Conservation (phyloP, 768 basidiomycete genomes). For the Phlegmacium glaucopus region DNA sequence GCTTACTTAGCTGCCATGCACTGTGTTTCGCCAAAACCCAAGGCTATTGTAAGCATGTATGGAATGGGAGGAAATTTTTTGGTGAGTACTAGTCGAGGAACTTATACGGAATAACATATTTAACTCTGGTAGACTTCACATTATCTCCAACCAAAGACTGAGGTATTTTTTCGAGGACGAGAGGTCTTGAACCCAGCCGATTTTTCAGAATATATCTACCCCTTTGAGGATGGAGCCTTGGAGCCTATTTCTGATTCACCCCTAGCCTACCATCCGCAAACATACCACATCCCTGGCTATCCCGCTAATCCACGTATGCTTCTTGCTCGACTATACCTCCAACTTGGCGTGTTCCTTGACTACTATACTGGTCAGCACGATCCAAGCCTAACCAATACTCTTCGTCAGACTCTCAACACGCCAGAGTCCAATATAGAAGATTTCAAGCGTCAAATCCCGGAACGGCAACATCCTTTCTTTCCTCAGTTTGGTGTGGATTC, state of each 20-base stretch:
- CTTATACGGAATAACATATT: background rate
- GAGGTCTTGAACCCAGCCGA: slow-evolving; percentile 49
- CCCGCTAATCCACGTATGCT: slow-evolving; percentile 64
- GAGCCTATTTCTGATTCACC: slow-evolving; percentile 37
- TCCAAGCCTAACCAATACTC: slow-evolving; percentile 42
- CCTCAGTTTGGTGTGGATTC: slow-evolving; percentile 42
- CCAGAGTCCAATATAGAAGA: slow-evolving; percentile 1
- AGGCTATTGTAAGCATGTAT: slow-evolving; percentile 54
- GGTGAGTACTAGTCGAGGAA: slow-evolving; percentile 22
- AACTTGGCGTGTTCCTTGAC: slow-evolving; percentile 55
- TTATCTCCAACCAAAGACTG: slow-evolving; percentile 44
- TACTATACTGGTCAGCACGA: slow-evolving; percentile 50
- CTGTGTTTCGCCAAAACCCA: slow-evolving; percentile 45
- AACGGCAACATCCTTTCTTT: slow-evolving; percentile 34
- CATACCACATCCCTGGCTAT: slow-evolving; percentile 49
- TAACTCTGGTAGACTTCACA: slow-evolving; percentile 40
- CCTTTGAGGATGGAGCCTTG: slow-evolving; percentile 24
- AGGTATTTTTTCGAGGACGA: slow-evolving; percentile 51
- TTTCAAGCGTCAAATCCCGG: slow-evolving; percentile 26
- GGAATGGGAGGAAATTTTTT: slow-evolving; percentile 63
- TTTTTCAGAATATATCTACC: slow-evolving; percentile 47
- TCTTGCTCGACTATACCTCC: slow-evolving; percentile 53
- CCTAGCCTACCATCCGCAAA: slow-evolving; percentile 41
- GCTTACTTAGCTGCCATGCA: slow-evolving; percentile 59
- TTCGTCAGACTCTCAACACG: slow-evolving; percentile 29